Base-by-base conservation (phyloP, 2,329 filamentous ascomycete species). In the Fusarium neocosmosporiellum region DNA sequence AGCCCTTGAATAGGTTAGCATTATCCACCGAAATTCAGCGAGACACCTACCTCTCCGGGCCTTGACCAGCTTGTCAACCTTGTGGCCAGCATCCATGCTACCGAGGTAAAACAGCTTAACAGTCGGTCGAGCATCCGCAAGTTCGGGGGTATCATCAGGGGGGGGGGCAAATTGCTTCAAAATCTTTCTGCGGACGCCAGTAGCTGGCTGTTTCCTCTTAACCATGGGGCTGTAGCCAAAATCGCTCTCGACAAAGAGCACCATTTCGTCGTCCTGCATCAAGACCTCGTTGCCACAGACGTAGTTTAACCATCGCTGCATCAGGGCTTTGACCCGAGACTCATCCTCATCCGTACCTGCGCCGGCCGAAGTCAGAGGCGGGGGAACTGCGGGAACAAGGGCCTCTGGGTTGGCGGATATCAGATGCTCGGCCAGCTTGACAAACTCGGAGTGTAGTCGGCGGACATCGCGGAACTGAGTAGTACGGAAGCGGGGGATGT, bases 401-500 rank as follows among this genome's bases (percentile, higher is more conserved):
- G 95, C 93, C 83, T 99, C 96, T 5, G 96, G 96, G 79, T 98
- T 98, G n/a, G 96, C 95, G 27, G 96, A 98, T 81, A 98, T 95
- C 65, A 99, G 87, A 82, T 99, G 96, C 67, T 98, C 94, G 64
- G 93, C 94, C n/a, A 99, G 91, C 83, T 98, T 99, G 73, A 94
- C 88, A 78, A 99, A 99, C 81, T 99, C 96, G 55, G 94, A 95
- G 83, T 99, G 96, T 70, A 97, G 92, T 69, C 96, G 94, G 77
- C 96, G 93, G 74, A 99, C 95, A 83, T 99, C 96, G 79, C 96
- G 95, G 84, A 98, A 99, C 82, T 99, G 96, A 7, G 96, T 99
- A 1, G 96, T 99, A 77, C 96, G 91, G 83, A 98, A 99, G 76
- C 96, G 96, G 61, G 96, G 95, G n/a, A 99, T 92, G 83, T 99